Percentiles rank a stretch among this genome's conserved stretches.
Conservation (phyloP, 306 rosid species). For the Cotoneaster glaucophyllus region DNA sequence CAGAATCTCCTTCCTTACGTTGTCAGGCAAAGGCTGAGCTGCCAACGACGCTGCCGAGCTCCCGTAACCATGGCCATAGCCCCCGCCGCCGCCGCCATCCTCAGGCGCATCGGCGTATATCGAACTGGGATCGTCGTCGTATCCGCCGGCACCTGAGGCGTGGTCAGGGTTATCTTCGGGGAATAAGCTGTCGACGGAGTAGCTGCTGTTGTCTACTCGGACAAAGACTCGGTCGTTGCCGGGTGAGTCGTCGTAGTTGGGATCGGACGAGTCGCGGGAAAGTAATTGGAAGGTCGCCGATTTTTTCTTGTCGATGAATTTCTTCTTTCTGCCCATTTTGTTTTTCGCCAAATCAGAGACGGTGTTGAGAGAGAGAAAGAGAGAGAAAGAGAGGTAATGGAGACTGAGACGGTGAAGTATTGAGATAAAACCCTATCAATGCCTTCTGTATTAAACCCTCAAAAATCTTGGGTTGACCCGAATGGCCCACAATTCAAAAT, state of each 20-base stretch:
- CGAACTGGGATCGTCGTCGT: slow-evolving; percentile 24
- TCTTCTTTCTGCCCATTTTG: slow-evolving; percentile 51
- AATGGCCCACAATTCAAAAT: not conserved
- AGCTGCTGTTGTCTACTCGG: slow-evolving; percentile 59
- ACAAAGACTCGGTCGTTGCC: slow-evolving; percentile 72
- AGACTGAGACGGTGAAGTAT: not conserved
- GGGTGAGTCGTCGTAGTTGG: slow-evolving; percentile 40
- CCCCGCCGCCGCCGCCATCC: slow-evolving; percentile 28
- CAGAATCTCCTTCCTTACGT: slow-evolving; percentile 61
- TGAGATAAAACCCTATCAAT: not conserved
- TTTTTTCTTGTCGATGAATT: slow-evolving; percentile 74
- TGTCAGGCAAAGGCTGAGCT: slow-evolving; percentile 38
- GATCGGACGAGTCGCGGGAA: slow-evolving; percentile 78
- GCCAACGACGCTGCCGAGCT: not conserved
- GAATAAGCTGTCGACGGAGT: slow-evolving; percentile 19
- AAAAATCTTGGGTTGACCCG: not conserved
- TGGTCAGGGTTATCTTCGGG: slow-evolving; percentile 15
- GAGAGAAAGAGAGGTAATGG: not conserved
- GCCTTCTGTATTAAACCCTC: not conserved
- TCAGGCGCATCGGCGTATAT: slow-evolving; percentile 57
- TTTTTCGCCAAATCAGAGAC: not conserved
- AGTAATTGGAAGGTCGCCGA: slow-evolving; percentile 64
- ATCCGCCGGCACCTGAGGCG: slow-evolving; percentile 7
- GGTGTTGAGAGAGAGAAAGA: not conserved
- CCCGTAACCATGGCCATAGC: slow-evolving; percentile 5